Conservation (phyloP, 192 early-diverging fungal genomes). For the Allomyces macrogynus region DNA sequence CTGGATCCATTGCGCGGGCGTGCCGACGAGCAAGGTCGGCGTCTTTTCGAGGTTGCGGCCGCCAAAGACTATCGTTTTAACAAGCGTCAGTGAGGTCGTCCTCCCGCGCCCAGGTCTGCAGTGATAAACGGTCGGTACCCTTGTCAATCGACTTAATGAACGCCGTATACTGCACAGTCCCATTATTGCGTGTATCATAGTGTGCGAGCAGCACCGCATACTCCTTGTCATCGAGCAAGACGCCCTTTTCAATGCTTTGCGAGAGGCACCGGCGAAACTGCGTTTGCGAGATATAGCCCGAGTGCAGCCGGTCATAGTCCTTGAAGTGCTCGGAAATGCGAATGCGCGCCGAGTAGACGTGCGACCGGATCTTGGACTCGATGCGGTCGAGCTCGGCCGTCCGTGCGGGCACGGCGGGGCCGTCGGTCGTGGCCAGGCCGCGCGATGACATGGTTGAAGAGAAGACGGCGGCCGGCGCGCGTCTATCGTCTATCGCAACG, state of each 20-base stretch:
- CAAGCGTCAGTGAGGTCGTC: too few species aligned
- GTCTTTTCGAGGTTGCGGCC: constrained; percentile 16
- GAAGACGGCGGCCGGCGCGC: too few species aligned
- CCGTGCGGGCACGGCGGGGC: too few species aligned
- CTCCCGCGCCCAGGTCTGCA: too few species aligned
- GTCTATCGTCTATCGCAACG: too few species aligned
- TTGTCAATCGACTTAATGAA: constrained; percentile 32
- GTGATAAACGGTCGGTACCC: constrained; percentile 3
- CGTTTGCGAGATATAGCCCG: constrained; percentile 18
- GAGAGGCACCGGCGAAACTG: constrained; percentile 26
- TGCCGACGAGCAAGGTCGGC: constrained; percentile 18
- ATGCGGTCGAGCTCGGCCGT: constrained; percentile 2
- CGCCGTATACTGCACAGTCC: constrained; percentile 19
- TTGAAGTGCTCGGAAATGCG: constrained; percentile 25
- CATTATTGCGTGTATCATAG: constrained; percentile 12
- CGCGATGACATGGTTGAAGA: too few species aligned
- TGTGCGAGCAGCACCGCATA: constrained; percentile 12
- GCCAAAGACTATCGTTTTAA: constrained; percentile 11
- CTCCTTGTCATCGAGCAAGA: constrained; percentile 14
- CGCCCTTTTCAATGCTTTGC: constrained; percentile 17
- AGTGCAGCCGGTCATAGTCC: constrained; percentile 29
- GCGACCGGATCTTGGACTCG: neutral
- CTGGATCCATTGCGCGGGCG: neutral
- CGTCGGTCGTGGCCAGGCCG: too few species aligned
- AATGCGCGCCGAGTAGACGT: constrained; percentile 12